Base-by-base conservation (phyloP, 2,329 filamentous ascomycete species). In the Graphium sp. region DNA sequence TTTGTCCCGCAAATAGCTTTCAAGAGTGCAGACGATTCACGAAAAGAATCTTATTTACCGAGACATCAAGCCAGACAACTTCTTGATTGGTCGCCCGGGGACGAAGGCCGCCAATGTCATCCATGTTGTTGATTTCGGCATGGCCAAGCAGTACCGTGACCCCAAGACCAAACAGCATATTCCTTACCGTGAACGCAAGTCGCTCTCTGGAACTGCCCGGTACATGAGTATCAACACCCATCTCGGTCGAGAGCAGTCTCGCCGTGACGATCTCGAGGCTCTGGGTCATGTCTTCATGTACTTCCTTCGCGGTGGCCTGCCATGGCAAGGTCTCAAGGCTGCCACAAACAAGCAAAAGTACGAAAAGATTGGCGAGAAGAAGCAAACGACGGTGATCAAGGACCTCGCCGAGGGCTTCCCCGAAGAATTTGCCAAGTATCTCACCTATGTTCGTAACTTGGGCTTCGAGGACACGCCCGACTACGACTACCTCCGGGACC, bases 171-270 rank as follows among this genome's bases (percentile, higher is more conserved):
- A 95, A 58, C 89, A 95, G 54, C 89, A 98, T 56, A 95, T 95
- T 41, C 85, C 89, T 9, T 95, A 95, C 53, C 73, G 89, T 45
- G 89, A 95, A 60, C 74, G 89, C 44, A 98, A 98, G 58, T 93
- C 87, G 5, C 62, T 98, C 35, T 95, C 87, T 4, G 89, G 89
- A 37, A 98, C 89, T 33, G 89, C 89, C 37, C 73, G 89, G 50
- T 98, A 98, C 57, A 95, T 95, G 89, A 92, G 83, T 59, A 95
- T 98, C 70, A 98, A 98, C 58, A 98, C 89, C 32, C 89, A 98
- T 64, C 58, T 95, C 39, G 89, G 89, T 30, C 75, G 89, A 34
- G 89, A 98, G 51, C 89, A 98, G 53, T 95, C 87, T 33, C 75
- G 89, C 48, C 69, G 89, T 55, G 89, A 98, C 52, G 89, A 98